Evolutionary conservation across 345 rosid genomes (phyloP), one percentile per base, ranked within the genome.

Genomic region (Lagerstroemia speciosa): DNA sequence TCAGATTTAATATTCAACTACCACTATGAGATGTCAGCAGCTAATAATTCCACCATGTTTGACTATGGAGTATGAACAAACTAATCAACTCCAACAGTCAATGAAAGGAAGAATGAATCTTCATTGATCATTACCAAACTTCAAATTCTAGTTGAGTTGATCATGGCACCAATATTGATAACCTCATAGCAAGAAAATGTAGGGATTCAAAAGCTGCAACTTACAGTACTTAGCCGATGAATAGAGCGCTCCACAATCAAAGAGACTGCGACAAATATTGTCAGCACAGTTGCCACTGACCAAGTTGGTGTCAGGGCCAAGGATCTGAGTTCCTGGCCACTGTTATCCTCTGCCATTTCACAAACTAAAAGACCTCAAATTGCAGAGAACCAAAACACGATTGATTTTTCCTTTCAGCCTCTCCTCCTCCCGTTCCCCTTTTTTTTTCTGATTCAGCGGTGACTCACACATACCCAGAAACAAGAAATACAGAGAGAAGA

Each of bases 251-350:
- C 97, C 75, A 94, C 95, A 66, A 89, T 77, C 78, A 87, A 73
- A 57, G 99, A 94, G 70, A 94, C 90, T 62, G 75, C 81, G 19
- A 93, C 97, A 69, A 94, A 88, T 63, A 94, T 69, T 14, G 97
- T 91, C 80, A 94, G 74, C 41, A 91, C 99, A 1, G 96, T 86
- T 60, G 99, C 99, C 67, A 91, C 94, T 26, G 97, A 91, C 99
- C 99, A 94, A 69, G 97, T 91, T 61, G 99, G 97, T 1, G 97
- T 91, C 41, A 84, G 74, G 30, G 90, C 96, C 78, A 91, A 76
- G 2, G 97, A 86, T 77, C 96, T 78, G 79, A 73, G 73, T 77
- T 85, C 96, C 60, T 76, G 75, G 67, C 52, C 52, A 38, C 33
- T 65, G 33, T 16, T 71, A 32, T 50, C 38, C 55, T 71, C 79